A percentile compares a stretch with the other conserved stretches of the same genome.
Conservation (phyloP, 2,329 filamentous ascomycete species). For the Fusarium anguioides region DNA sequence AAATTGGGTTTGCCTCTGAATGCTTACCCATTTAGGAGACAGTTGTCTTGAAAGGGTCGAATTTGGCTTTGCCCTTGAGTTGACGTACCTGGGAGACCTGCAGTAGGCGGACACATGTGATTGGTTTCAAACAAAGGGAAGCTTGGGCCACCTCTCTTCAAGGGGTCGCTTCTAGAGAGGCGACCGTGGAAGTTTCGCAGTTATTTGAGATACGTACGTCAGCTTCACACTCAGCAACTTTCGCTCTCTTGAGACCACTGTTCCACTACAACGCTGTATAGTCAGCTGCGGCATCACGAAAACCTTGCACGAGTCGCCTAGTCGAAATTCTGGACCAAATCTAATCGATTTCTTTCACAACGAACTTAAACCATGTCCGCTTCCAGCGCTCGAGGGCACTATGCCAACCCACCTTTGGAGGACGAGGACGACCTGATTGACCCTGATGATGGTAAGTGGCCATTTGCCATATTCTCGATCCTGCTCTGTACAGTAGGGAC, state of each 20-base stretch:
- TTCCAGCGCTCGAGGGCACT: conserved; percentile 64
- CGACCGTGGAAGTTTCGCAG: conserved; percentile 48
- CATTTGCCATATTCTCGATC: background rate
- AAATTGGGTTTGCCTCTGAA: background rate
- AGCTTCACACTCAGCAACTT: conserved; percentile 38
- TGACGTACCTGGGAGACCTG: background rate
- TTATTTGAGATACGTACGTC: conserved; percentile 43
- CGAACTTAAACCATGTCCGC: conserved; percentile 55
- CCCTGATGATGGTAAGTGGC: conserved; percentile 75
- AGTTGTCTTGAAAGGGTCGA: background rate
- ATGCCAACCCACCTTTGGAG: conserved; percentile 69
- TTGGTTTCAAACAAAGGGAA: conserved; percentile 35
- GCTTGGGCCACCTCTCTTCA: conserved; percentile 42
- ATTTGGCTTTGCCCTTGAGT: background rate
- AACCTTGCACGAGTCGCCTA: background rate
- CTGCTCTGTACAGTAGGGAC: background rate
- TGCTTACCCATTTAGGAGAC: too few relatives aligned
- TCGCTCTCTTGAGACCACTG: conserved; percentile 8
- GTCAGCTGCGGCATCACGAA: background rate
- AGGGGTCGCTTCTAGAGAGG: conserved; percentile 44
- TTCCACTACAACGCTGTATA: background rate
- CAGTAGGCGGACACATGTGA: conserved; percentile 28
- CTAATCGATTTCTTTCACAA: background rate
- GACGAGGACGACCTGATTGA: conserved; percentile 79
- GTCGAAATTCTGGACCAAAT: background rate